Base-by-base conservation (phyloP, 164 flowering plant species). In the Kalanchoe fedtschenkoi region DNA sequence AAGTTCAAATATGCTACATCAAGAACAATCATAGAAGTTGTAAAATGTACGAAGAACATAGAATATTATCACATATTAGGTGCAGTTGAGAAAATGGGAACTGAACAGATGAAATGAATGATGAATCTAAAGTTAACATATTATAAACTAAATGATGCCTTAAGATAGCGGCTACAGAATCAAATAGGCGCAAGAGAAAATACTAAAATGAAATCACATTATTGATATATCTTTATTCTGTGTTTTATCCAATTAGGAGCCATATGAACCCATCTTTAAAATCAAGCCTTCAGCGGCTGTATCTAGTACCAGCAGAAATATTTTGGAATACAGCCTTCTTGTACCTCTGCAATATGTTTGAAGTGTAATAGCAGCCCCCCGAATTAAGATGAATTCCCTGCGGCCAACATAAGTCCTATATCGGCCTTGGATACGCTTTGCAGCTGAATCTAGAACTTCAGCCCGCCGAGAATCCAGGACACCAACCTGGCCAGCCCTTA, bases 401-500 rank as follows among this genome's bases (percentile, higher is more conserved):
- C 69, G 82, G 26, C 89, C 80, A 71, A 82, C 65, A 77, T 70
- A 91, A 55, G 96, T 81, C 44, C 79, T 76, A 37, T 78, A 75
- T 24, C 74, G 73, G 32, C 83, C 72, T 72, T 95, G 99, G 57
- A 95, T 81, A 56, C 65, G 62, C 72, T 76, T 91, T 44, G 96
- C 88, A 70, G 99, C 89, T 64, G 68, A 69, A 64, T 88, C 95
- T 73, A 95, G 73, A 62, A 85, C 90, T 75, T 90, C 97, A 67
- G 88, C 81, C 56, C 99, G 81, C 37, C 78, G 81, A 9, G 87
- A 75, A 72, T 95, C 97, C 60, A 95, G 70, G 63, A 83, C 63
- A 32, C 88, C 97, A 71, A 95, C 89, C 74, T 95, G 99, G 32
- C 97, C 99, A 65, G 99, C 88, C 68, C 99, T 78, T 34, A 95